These are phyloP conservation scores for Trifolium subterraneum DNA, from an alignment of 306 rosid species.

Conservation along the genomic window DNA sequence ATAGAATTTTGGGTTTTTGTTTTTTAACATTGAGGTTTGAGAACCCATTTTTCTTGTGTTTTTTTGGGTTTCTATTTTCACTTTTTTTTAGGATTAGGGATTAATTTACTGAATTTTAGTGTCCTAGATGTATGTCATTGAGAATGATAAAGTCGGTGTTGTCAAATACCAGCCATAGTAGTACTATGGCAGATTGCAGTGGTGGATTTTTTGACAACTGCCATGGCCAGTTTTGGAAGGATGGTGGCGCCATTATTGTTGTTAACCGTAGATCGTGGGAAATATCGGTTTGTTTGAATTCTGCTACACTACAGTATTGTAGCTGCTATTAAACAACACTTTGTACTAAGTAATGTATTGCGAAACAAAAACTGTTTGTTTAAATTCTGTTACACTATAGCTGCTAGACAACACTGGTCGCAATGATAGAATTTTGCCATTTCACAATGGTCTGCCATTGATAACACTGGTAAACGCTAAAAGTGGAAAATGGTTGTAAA, in stretches of 20 bases:
- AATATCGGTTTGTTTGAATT: not conserved
- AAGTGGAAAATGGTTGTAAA: not conserved
- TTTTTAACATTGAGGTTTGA: slow-evolving; percentile 21
- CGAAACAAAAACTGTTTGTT: too few relatives aligned
- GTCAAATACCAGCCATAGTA: not conserved
- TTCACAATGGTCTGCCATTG: not conserved
- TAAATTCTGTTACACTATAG: not conserved
- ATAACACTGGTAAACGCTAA: not conserved
- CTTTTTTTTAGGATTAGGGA: not conserved
- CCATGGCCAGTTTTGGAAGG: not conserved
- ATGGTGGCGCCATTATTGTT: not conserved
- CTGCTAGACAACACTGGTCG: not conserved
- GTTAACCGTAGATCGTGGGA: not conserved
- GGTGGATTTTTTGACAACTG: not conserved
- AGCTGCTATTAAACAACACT: not conserved
- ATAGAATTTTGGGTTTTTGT: not conserved
- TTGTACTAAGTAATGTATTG: not conserved
- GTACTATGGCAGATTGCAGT: not conserved
- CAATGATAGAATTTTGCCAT: not conserved
- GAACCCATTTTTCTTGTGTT: not conserved
- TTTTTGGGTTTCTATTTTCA: not conserved
- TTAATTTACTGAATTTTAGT: not conserved
- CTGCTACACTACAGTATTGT: not conserved
- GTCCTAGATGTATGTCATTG: not conserved
- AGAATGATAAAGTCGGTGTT: not conserved